These are phyloP conservation scores for Ampelocalamus luodianensis DNA, from an alignment of 176 grass and related monocot genomes.

Conservation along the genomic window DNA sequence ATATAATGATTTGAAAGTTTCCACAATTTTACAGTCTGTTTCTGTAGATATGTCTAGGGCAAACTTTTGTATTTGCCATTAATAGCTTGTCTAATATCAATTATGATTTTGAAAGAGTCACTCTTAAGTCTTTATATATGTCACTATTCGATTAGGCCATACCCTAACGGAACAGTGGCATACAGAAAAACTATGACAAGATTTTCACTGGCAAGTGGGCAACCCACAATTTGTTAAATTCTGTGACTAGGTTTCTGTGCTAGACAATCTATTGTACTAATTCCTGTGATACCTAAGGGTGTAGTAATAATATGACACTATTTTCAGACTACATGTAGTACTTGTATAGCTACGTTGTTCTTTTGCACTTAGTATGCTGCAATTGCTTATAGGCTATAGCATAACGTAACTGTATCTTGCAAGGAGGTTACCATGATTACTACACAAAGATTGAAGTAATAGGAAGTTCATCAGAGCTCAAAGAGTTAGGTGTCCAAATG, in stretches of 20 bases:
- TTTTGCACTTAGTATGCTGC: neutral
- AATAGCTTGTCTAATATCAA: neutral
- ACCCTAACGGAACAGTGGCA: neutral
- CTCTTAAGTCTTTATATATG: neutral
- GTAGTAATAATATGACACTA: neutral
- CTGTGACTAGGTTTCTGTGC: neutral
- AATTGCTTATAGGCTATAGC: neutral
- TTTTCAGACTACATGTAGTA: neutral
- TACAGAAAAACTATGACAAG: neutral
- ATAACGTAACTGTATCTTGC: neutral
- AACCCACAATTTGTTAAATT: no score
- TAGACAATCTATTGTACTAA: no score
- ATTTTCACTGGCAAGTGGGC: neutral
- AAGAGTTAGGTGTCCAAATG: neutral
- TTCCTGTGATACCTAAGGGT: neutral
- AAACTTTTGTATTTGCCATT: neutral
- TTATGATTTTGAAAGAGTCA: neutral
- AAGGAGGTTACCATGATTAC: neutral
- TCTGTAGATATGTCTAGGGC: neutral
- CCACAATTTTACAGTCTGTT: neutral
- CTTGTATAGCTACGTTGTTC: neutral
- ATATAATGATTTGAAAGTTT: neutral
- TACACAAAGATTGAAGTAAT: neutral
- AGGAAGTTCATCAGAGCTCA: neutral
- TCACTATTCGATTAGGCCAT: neutral